Evolutionary conservation across 371 early-diverging fungal genomes (phyloP).

Genomic region (Rhizopus stolonifer): DNA sequence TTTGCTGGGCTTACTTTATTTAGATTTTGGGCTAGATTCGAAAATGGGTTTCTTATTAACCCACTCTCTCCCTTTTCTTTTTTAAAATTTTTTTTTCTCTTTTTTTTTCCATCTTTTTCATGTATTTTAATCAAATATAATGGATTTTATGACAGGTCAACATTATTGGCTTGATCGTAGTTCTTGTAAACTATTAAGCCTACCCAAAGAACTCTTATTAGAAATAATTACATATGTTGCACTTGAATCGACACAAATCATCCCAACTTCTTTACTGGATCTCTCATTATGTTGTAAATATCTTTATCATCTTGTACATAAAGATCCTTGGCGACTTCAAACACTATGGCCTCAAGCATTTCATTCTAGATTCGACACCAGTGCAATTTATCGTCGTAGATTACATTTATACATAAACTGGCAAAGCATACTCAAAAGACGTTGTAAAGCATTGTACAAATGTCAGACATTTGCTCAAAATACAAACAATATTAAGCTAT

Average conservation of each 20-base stretch:
- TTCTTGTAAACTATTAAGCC: conserved; percentile 20
- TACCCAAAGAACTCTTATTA: conserved; percentile 42
- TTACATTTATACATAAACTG: conserved; percentile 30
- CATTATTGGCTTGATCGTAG: conserved; percentile 16
- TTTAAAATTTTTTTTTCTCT: conserved; percentile 7
- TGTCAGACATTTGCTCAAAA: conserved; percentile 24
- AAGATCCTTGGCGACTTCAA: conserved; percentile 29
- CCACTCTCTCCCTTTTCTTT: conserved; percentile 7
- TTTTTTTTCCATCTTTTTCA: conserved; percentile 3
- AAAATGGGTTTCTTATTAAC: conserved; percentile 8
- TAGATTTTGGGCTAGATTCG: conserved; percentile 18
- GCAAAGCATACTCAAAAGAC: conserved; percentile 28
- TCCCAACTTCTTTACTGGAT: conserved; percentile 33
- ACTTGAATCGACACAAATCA: conserved; percentile 6
- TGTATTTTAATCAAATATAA: conserved; percentile 7
- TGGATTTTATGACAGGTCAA: conserved; percentile 18
- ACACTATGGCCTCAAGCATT: conserved; percentile 44
- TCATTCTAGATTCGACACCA: conserved; percentile 38
- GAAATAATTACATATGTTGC: conserved; percentile 35
- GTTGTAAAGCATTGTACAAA: conserved; percentile 32
- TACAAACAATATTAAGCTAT: conserved; percentile 12
- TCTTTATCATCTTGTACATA: conserved; percentile 35
- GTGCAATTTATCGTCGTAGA: conserved; percentile 40
- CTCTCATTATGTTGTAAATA: conserved; percentile 38
- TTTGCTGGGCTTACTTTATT: conserved; percentile 12